These are phyloP conservation scores for Flagelloscypha sp. DNA, from an alignment of 768 basidiomycete species.

Conservation along the genomic window DNA sequence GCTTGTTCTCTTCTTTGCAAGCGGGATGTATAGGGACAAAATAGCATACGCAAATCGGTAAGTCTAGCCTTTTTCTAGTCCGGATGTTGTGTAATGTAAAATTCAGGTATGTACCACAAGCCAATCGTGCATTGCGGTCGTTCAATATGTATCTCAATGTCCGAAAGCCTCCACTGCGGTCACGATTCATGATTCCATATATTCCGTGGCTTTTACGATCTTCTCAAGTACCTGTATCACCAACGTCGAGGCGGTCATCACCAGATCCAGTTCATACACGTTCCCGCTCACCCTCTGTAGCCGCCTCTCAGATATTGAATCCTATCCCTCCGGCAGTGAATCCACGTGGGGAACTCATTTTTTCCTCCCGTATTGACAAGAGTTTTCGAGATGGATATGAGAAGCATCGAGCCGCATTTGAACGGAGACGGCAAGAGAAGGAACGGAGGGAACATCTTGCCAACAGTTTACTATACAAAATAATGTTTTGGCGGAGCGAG, in stretches of 20 bases:
- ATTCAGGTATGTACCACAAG: slow-evolving; percentile 88
- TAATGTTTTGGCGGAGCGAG: too few relatives aligned
- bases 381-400: slow-evolving; percentile 88
- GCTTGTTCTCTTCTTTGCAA: slow-evolving; percentile 89
- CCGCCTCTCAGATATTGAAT: slow-evolving; percentile 41
- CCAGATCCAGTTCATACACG: slow-evolving; percentile 18
- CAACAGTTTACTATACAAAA: too few relatives aligned
- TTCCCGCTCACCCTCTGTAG: slow-evolving; percentile 38
- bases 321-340: slow-evolving; percentile 86
- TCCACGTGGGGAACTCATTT: slow-evolving; percentile 94
- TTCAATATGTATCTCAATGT: slow-evolving; percentile 98
- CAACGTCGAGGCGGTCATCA: too few relatives aligned
- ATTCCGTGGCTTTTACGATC: slow-evolving; percentile 22
- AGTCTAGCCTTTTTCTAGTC: slow-evolving; percentile 20
- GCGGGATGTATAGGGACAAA: slow-evolving; percentile 93
- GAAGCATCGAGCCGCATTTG: slow-evolving; percentile 82
- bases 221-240: too few relatives aligned
- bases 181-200: slow-evolving; percentile 46
- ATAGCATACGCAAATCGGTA: slow-evolving; percentile 95
- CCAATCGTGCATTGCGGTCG: slow-evolving; percentile 82
- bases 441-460: slow-evolving; percentile 34
- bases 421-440: slow-evolving; percentile 63
- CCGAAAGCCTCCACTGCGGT: slow-evolving; percentile 64
- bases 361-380: slow-evolving; percentile 80
- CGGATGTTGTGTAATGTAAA: slow-evolving; percentile 10